These are phyloP conservation scores for Hordeum marinum DNA, from an alignment of 176 grass and related monocot genomes.

Conservation along the genomic window DNA sequence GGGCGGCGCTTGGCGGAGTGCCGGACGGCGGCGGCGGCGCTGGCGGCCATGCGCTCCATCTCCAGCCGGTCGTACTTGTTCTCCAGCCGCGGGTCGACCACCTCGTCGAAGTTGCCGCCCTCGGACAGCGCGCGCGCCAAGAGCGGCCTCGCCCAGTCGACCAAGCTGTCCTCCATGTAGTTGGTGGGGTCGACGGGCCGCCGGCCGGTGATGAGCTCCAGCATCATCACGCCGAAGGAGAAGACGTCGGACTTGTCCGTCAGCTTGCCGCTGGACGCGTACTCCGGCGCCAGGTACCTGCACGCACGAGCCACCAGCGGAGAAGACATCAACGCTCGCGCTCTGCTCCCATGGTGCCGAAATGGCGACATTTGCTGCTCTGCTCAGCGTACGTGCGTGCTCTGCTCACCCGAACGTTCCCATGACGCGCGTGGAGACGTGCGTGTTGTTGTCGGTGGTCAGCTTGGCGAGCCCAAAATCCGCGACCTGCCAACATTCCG, in stretches of 20 bases:
- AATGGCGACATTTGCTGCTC: too few species aligned
- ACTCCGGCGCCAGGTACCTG: conserved; percentile 93
- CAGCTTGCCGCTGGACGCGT: conserved; percentile 90
- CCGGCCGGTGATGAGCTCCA: conserved; percentile 89
- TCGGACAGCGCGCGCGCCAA: conserved; percentile 43
- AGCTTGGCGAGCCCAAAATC: conserved; percentile 92
- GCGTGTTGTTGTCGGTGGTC: conserved; percentile 81
- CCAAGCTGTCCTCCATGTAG: conserved; percentile 87
- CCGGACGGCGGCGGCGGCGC: conserved; percentile 76
- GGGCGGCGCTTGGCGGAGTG: conserved; percentile 85
- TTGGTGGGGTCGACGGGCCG: conserved; percentile 48
- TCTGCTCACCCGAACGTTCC: conserved; percentile 79
- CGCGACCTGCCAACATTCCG: conserved; percentile 48
- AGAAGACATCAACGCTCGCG: background rate
- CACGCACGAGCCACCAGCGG: background rate
- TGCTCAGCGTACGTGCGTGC: background rate
- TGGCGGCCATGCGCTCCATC: conserved; percentile 70
- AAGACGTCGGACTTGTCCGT: conserved; percentile 97
- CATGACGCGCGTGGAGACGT: conserved; percentile 97
- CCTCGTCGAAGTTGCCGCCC: conserved; percentile 42
- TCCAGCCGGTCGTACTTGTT: conserved; percentile 53
- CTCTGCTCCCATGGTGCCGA: too few species aligned
- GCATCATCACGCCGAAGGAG: conserved; percentile 95
- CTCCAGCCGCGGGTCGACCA: conserved; percentile 63
- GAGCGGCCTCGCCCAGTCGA: conserved; percentile 87